Evolutionary conservation across 495 filamentous ascomycete genomes (phyloP).

Genomic region (Podospora didyma): DNA sequence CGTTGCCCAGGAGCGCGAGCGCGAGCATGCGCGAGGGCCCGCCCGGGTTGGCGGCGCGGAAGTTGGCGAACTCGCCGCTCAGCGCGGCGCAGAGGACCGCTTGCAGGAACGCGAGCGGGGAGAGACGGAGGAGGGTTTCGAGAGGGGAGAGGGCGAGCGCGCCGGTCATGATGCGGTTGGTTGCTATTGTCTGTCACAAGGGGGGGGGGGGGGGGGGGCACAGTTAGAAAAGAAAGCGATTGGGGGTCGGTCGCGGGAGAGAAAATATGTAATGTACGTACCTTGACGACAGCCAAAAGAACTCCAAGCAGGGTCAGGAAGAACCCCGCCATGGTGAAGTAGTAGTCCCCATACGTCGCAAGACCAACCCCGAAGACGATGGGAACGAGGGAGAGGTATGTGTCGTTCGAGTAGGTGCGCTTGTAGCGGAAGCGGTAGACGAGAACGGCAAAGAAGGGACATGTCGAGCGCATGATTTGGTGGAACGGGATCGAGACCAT

Average conservation of each 20-base stretch:
- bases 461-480: conserved; percentile 55
- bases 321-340: conserved; percentile 51
- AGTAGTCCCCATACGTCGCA: conserved; percentile 56
- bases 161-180: conserved; percentile 54
- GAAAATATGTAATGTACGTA: not conserved
- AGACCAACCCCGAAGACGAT: conserved; percentile 53
- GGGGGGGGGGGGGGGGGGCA: not conserved
- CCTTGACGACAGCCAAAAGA: conserved; percentile 50
- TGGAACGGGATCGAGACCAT: conserved; percentile 57
- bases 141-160: conserved; percentile 46
- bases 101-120: conserved; percentile 50
- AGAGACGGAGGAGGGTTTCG: conserved; percentile 53
- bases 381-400: conserved; percentile 54
- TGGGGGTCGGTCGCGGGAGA: not conserved
- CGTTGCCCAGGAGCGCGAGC: conserved; percentile 41
- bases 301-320: conserved; percentile 51
- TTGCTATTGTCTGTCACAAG: conserved; percentile 41
- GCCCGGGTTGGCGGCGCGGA: conserved; percentile 15
- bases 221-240: not conserved
- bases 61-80: conserved; percentile 40
- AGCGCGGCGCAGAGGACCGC: conserved; percentile 44
- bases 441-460: conserved; percentile 50
- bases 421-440: conserved; percentile 50
- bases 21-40: conserved; percentile 15
- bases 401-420: conserved; percentile 42